Evolutionary conservation across 495 filamentous ascomycete species (phyloP), one percentile per base, ranked within the genome.

Genomic region (Penicillium cosmopolitanum): DNA sequence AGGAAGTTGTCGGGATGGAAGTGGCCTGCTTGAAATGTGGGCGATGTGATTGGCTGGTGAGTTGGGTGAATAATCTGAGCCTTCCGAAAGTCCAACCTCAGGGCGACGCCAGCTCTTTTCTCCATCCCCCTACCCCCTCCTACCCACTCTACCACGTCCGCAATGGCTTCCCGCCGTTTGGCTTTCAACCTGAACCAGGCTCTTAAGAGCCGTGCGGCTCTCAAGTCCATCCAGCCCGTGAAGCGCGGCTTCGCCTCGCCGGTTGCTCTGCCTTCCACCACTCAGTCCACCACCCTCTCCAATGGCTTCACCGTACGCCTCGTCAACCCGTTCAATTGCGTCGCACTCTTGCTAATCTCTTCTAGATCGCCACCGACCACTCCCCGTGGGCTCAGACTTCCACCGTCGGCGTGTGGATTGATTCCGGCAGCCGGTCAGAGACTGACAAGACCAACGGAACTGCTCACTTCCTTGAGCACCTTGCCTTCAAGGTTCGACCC

Each of bases 401-500:
- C 65, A 99, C 95, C 50, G 96, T 98, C 67, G 95, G 95, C 70
- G 91, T 99, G 47, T 99, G 96, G 90, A 98, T 99, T 75, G 96
- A 99, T 82, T 93, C 95, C 65, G 95, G 95, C 77, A 96, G 91
- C 77, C 85, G 95, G 75, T 93, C 95, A 76, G 95, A 99, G 85
- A 99, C 95, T 66, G 91, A 95, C 80, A 91, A 89, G 86, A 96
- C 93, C 69, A 98, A 97, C 83, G 95, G 95, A 80, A 98, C 96
- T 60, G 95, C 95, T 61, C 95, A 99, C 83, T 99, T 98, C 85
- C 85, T 99, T 63, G 95, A 99, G 82, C 95, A 99, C 80, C 85
- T 99, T 74, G 96, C 96, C 67, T 99, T 99, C 86, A 99, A 99
- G 89, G 93, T 96, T 57, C 40, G 56, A 51, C 10, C 19, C 44